Base-by-base conservation (phyloP, 352 stramenopile species). In the Phytophthora pseudosyringae region DNA sequence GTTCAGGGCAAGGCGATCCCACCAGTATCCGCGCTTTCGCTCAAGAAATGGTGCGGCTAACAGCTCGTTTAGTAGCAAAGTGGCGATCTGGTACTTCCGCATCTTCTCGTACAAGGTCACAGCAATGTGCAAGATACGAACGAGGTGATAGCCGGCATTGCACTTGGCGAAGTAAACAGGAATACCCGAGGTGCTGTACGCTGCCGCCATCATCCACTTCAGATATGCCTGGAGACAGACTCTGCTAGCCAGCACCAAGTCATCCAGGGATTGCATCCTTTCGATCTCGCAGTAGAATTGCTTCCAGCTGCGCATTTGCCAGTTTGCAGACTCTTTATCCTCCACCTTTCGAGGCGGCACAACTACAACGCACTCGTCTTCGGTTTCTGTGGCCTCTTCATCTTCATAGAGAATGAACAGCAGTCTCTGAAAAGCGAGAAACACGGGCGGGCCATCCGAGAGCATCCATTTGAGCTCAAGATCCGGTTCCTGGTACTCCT, bases 21-120 rank as follows among this genome's bases (percentile, higher is more conserved):
- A 94, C 88, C 85, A 95, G 33, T 81, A 75, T 0, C 81, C 83
- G 3, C 87, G 80, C 50, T 93, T 93, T 25, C 81, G 71, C 16
- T 75, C 53, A 9, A 92, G 71, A 49, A 91, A 86, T 1, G 71
- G 69, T 1, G 76, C 61, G 1, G 69, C 72, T 8, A 95, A 60
- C 15, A 94, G 39, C 32, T 94, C 81, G 12, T 89, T 85, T 9
- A 95, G 69, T 18, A 95, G 35, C 10, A 87, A 59, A 1, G 80
- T 75, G 6, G 88, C 83, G 5, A 89, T 73, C 43, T 90, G 69
- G 58, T 95, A 92, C 64, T 84, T 86, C 0, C 83, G 76, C 44
- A 83, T 80, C 67, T 92, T 93, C 38, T 95, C 88, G 43, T 93
- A 95, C 12, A 94, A 25, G 0, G 43, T 50, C 25, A 84, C 81